phyloP scores from a whole-genome alignment of 2,329 filamentous ascomycete species.

The Colletotrichum chlorophyti region DNA sequence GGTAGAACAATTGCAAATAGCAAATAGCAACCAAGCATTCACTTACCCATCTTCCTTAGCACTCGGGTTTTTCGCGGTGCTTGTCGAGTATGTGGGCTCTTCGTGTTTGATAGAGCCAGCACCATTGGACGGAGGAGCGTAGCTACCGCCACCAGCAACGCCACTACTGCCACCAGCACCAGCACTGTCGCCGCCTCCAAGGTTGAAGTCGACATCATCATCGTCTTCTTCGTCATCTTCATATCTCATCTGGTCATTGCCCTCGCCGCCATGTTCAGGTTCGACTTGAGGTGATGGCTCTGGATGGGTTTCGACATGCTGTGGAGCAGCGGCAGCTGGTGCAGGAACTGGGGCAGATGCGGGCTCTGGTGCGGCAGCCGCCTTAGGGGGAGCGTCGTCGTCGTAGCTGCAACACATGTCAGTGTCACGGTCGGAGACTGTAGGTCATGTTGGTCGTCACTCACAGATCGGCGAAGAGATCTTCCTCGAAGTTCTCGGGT shows the following conservation, averaged over 20 bases:
- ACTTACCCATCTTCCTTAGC: conserved; percentile 92
- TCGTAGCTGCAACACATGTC: conserved; percentile 62
- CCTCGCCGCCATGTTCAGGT: conserved; percentile 44
- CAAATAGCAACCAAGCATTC: conserved; percentile 32
- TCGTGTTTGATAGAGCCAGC: conserved; percentile 35
- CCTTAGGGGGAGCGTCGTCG: conserved; percentile 59
- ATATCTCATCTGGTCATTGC: conserved; percentile 48
- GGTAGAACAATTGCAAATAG: conserved; percentile 9
- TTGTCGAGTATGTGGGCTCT: conserved; percentile 37
- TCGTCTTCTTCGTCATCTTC: conserved; percentile 61
- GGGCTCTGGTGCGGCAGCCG: conserved; percentile 43
- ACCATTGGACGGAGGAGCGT: conserved; percentile 25
- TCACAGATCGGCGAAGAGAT: conserved; percentile 95
- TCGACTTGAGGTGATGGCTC: conserved; percentile 36
- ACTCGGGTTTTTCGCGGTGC: conserved; percentile 61
- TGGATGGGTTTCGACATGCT: conserved; percentile 37
- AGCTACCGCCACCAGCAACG: neutral
- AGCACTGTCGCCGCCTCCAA: conserved; percentile 51
- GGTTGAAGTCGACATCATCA: conserved; percentile 65
- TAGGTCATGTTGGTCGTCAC: conserved; percentile 42
- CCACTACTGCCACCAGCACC: conserved; percentile 24
- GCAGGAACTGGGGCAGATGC: conserved; percentile 39
- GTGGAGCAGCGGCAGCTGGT: conserved; percentile 32
- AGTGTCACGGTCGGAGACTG: neutral
- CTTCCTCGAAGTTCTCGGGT: conserved; percentile 84